A percentile compares a stretch with the other conserved stretches of the same genome.
These are phyloP conservation scores for Xerocomellus chrysenteron DNA, from an alignment of 768 basidiomycete species.

Conservation along the genomic window DNA sequence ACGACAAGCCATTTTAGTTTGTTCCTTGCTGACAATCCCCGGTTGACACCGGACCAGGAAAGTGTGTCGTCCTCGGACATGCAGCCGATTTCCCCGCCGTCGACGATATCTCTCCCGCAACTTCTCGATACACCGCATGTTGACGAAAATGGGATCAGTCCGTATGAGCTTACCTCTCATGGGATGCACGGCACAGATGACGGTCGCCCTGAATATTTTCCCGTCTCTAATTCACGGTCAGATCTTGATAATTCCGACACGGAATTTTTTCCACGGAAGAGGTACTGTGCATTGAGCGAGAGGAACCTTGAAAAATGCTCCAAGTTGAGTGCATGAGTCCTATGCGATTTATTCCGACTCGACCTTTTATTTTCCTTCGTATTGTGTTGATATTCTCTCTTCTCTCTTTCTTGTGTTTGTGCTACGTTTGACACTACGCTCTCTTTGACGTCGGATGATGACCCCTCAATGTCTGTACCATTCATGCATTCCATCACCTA, in stretches of 20 bases:
- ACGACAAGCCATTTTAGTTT: conserved; percentile 17
- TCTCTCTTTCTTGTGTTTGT: not conserved
- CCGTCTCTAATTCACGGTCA: conserved; percentile 36
- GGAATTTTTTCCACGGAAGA: conserved; percentile 26
- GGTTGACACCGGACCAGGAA: conserved; percentile 33
- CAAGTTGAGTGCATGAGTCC: conserved; percentile 29
- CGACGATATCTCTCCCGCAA: conserved; percentile 28
- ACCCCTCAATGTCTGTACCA: conserved; percentile 23
- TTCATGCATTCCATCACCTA: conserved; percentile 25
- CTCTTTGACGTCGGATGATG: conserved; percentile 23
- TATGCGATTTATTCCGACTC: conserved; percentile 4
- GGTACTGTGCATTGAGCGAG: conserved; percentile 17
- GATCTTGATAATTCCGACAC: conserved; percentile 32
- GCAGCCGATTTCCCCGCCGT: conserved; percentile 33
- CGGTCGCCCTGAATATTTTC: conserved; percentile 33
- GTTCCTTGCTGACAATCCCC: conserved; percentile 28
- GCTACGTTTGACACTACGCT: conserved; percentile 16
- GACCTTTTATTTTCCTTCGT: conserved; percentile 7
- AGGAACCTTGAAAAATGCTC: conserved; percentile 25
- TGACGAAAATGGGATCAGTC: conserved; percentile 23
- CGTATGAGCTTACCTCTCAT: conserved; percentile 28
- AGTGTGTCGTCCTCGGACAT: conserved; percentile 35
- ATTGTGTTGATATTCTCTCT: not conserved
- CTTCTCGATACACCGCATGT: conserved; percentile 25
- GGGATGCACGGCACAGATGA: conserved; percentile 20